These are phyloP conservation scores for Zygotorulaspora mrakii DNA, from an alignment of 1,139 yeast genomes.

Conservation along the genomic window DNA sequence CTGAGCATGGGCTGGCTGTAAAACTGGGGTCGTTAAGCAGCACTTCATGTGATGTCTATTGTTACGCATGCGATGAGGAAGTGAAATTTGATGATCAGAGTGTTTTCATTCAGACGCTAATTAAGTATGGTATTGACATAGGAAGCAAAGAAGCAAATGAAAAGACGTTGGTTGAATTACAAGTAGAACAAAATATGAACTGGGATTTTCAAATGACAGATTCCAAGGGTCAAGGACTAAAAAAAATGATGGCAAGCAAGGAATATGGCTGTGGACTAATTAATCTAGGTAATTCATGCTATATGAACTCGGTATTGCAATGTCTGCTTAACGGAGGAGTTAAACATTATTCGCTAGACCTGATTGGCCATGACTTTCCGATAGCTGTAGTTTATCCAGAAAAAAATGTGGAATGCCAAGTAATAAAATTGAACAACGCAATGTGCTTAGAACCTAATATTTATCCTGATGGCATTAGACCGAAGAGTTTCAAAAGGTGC, in stretches of 20 bases:
- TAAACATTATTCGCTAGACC: slow-evolving; percentile 23
- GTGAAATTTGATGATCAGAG: slow-evolving; percentile 60
- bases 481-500: slow-evolving; percentile 67
- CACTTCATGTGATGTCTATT: slow-evolving; percentile 71
- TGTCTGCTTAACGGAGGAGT: slow-evolving; percentile 49
- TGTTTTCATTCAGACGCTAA: slow-evolving; percentile 45
- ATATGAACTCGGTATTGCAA: slow-evolving; percentile 78
- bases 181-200: slow-evolving; percentile 84
- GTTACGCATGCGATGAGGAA: slow-evolving; percentile 87
- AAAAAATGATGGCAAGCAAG: slow-evolving; percentile 63
- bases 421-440: slow-evolving; percentile 78
- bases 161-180: slow-evolving; percentile 80
- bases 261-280: slow-evolving; percentile 59
- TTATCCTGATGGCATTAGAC: slow-evolving; percentile 75
- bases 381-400: slow-evolving; percentile 51
- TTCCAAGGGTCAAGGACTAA: slow-evolving; percentile 61
- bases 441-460: slow-evolving; percentile 52
- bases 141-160: slow-evolving; percentile 55
- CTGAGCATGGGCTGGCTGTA: slow-evolving; percentile 74
- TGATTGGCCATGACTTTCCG: slow-evolving; percentile 33
- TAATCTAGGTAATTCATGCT: slow-evolving; percentile 91
- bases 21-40: slow-evolving; percentile 84
- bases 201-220: slow-evolving; percentile 89
- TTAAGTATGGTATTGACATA: slow-evolving; percentile 67
- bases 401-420: slow-evolving; percentile 62